Evolutionary conservation across 306 rosid genomes (phyloP), one percentile per base, ranked within the genome.

Genomic region (Canavalia gladiata): DNA sequence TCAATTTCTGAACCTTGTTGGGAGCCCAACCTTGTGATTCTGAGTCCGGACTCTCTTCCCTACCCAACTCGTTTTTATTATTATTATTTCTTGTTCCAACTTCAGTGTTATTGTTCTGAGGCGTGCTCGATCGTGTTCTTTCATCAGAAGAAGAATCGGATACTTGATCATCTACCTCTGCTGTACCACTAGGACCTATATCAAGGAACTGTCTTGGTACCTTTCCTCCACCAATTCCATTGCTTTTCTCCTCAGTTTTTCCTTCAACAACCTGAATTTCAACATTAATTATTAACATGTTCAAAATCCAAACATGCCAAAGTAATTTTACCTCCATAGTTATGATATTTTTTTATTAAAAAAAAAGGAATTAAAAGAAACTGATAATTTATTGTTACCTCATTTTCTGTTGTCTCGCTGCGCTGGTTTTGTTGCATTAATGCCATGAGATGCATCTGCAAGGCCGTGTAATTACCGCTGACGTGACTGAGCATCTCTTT

Each of bases 401-500:
- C 87, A 63, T 74, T 66, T 59, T 83, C 77, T 0, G 87, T 60
- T 67, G 28, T 65, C 31, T 66, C 83, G 1, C 75, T 18, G 2
- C 62, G 66, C 29, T 80, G 90, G 33, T 86, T 89, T 66, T 79
- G 88, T 35, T 89, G 98, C 94, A 87, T 86, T 56, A 95, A 82
- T 1, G 89, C 12, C 0, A 83, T 79, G 0, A 93, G 85, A 81
- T 93, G 98, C 93, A 83, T 88, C 79, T 95, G 99, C 68, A 95
- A 64, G 49, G 95, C 84, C 2, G 79, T 88, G 91, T 95, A 93
- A 66, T 90, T 95, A 60, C 67, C 83, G 65, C 80, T 90, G 62
- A 95, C 98, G 18, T 91, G 98, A 67, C 59, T 87, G 4, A 95
- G 90, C 98, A 95, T 91, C 30, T 93, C 97, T 69, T 83, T 91